Evolutionary conservation across 495 filamentous ascomycete genomes (phyloP).

Genomic region (Talaromyces stipitatus): DNA sequence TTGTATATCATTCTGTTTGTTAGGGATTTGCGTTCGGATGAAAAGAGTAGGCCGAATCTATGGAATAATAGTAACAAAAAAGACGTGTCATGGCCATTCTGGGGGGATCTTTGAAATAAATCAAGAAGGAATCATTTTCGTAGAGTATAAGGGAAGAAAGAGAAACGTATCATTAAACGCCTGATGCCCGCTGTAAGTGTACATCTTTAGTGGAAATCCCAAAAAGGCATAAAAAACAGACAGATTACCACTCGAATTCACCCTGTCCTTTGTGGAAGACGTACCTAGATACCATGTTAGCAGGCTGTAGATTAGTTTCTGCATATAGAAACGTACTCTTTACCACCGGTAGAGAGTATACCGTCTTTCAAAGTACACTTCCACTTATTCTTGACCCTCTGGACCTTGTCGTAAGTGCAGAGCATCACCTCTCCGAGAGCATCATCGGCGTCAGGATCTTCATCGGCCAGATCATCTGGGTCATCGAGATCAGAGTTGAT

Average conservation of each 20-base stretch:
- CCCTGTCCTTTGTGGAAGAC: conserved; percentile 96
- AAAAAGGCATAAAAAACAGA: background rate
- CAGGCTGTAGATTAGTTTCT: background rate
- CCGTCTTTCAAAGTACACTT: conserved; percentile 98
- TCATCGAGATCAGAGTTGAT: conserved; percentile 99
- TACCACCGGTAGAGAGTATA: conserved; percentile 80
- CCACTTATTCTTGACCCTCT: conserved; percentile 99
- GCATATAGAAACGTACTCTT: conserved; percentile 55
- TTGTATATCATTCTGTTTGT: background rate
- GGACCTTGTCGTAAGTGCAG: conserved; percentile 98
- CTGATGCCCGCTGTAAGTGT: conserved; percentile 1
- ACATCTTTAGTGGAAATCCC: background rate
- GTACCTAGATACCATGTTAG: conserved; percentile 44
- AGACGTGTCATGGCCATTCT: background rate
- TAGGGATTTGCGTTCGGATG: too few species aligned
- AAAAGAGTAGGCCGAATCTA: background rate
- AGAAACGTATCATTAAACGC: background rate
- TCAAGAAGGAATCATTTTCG: background rate
- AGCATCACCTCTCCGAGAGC: conserved; percentile 84
- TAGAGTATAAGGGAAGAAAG: background rate
- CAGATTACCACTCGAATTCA: conserved; percentile 88
- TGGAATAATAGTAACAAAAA: background rate
- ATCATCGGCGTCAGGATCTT: conserved; percentile 73
- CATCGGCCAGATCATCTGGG: conserved; percentile 72
- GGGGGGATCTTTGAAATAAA: background rate